Conservation (phyloP, 1,284 basidiomycete genomes). For the Phylloboletellus chloephorus region DNA sequence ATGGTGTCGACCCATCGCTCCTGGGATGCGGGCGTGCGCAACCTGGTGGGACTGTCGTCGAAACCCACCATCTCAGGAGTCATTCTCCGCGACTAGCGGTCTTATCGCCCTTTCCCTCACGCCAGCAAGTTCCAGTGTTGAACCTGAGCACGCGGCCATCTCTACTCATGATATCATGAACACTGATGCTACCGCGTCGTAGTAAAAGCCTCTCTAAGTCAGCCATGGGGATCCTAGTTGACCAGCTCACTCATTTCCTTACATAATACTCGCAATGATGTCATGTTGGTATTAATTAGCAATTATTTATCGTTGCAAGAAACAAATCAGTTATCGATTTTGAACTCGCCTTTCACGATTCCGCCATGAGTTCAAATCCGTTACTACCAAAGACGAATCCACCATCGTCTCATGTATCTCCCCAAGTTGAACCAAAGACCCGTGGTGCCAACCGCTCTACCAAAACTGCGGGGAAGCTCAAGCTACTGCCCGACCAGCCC, state of each 20-base stretch:
- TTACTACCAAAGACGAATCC: conserved; percentile 30
- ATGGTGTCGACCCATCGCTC: too few species aligned
- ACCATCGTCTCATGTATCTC: conserved; percentile 7
- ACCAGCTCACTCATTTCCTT: not conserved
- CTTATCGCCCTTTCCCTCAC: too few species aligned
- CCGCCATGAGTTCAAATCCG: conserved; percentile 28
- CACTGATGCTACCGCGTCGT: too few species aligned
- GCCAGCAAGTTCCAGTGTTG: too few species aligned
- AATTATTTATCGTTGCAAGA: conserved; percentile 2
- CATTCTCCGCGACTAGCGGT: too few species aligned
- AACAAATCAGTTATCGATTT: not conserved
- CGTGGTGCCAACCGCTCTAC: conserved; percentile 80
- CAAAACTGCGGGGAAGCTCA: conserved; percentile 83
- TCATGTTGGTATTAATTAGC: conserved; percentile 12
- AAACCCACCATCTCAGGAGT: too few species aligned
- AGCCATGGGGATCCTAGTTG: too few species aligned
- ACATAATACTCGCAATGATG: not conserved
- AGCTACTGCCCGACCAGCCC: conserved; percentile 90
- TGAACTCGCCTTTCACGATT: not conserved
- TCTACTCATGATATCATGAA: too few species aligned
- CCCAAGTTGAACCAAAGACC: conserved; percentile 41
- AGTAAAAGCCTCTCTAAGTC: too few species aligned
- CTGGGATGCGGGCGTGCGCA: too few species aligned
- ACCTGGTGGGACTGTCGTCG: too few species aligned
- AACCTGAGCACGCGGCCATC: too few species aligned